These are phyloP conservation scores for Colletotrichum noveboracense DNA, from an alignment of 2,329 filamentous ascomycete genomes.

Conservation along the genomic window DNA sequence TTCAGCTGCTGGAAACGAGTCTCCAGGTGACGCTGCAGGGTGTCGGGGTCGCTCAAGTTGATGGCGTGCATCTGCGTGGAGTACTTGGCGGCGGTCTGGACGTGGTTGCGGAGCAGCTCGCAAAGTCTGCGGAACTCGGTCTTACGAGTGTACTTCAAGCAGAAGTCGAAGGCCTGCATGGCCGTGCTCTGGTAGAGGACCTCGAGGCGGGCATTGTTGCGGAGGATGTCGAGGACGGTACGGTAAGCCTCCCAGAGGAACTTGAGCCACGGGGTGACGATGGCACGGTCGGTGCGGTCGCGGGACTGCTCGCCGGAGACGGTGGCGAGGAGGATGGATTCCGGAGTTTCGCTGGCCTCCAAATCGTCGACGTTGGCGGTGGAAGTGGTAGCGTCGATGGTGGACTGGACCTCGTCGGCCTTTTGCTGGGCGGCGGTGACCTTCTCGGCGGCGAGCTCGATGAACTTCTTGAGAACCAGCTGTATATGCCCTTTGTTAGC, in stretches of 20 bases:
- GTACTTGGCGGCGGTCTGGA: conserved; percentile 99
- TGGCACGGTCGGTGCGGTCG: conserved; percentile 95
- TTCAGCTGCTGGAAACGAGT: conserved; percentile 99
- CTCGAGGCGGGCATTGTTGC: conserved; percentile 98
- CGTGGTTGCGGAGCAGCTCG: conserved; percentile 96
- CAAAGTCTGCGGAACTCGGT: conserved; percentile 98
- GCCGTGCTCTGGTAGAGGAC: conserved; percentile 98
- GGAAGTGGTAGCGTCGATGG: conserved; percentile 75
- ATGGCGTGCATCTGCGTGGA: conserved; percentile 99
- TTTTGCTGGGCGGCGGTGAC: conserved; percentile 95
- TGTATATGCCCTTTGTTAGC: conserved; percentile 35
- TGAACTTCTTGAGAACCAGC: conserved; percentile 96
- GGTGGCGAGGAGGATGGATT: conserved; percentile 96
- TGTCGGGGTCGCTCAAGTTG: conserved; percentile 97
- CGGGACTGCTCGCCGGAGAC: conserved; percentile 97
- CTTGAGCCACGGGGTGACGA: conserved; percentile 99
- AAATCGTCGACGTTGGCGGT: conserved; percentile 88
- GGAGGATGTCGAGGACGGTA: conserved; percentile 96
- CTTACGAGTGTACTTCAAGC: conserved; percentile 96
- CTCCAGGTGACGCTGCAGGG: conserved; percentile 94
- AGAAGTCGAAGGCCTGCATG: conserved; percentile 98
- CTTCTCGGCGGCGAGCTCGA: conserved; percentile 95
- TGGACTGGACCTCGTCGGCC: conserved; percentile 92
- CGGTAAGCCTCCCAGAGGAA: conserved; percentile 99
- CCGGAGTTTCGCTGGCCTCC: conserved; percentile 95